phyloP scores from a whole-genome alignment of 2,329 filamentous ascomycete species.

The Geosmithia morbida region DNA sequence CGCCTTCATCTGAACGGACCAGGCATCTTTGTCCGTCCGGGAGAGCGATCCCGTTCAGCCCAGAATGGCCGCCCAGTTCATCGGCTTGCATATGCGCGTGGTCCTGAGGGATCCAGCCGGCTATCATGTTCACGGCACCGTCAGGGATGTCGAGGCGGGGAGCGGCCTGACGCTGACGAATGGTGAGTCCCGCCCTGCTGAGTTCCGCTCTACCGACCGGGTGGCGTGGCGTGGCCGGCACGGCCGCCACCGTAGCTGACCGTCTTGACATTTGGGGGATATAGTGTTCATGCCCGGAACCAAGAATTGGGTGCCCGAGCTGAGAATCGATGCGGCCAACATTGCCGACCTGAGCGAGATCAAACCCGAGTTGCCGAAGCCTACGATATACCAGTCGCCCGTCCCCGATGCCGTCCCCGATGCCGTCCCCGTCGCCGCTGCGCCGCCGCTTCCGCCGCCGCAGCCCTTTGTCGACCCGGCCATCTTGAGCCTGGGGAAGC shows the following conservation, averaged over 20 bases:
- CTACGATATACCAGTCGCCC: constrained; percentile 11
- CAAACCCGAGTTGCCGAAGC: constrained; percentile 9
- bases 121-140: constrained; percentile 52
- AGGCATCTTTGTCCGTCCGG: no score
- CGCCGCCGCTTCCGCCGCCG: constrained; percentile 13
- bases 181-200: no score
- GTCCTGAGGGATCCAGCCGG: constrained; percentile 52
- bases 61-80: constrained; percentile 46
- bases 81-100: constrained; percentile 63
- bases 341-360: constrained; percentile 30
- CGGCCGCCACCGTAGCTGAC: no score
- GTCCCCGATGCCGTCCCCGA: constrained; percentile 9
- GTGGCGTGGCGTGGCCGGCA: no score
- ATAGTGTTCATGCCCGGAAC: constrained; percentile 23
- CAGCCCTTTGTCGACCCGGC: constrained; percentile 62
- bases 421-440: constrained; percentile 5
- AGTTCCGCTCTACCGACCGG: no score
- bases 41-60: no score
- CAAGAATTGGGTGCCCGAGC: constrained; percentile 24
- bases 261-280: no score
- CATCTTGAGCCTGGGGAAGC: constrained; percentile 54
- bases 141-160: constrained; percentile 52
- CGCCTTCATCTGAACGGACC: no score
- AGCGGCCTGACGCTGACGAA: constrained; percentile 56
- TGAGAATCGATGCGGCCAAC: constrained; percentile 31